These are phyloP conservation scores for Jamesozyma lodderae DNA, from an alignment of 805 yeast species.

Conservation along the genomic window DNA sequence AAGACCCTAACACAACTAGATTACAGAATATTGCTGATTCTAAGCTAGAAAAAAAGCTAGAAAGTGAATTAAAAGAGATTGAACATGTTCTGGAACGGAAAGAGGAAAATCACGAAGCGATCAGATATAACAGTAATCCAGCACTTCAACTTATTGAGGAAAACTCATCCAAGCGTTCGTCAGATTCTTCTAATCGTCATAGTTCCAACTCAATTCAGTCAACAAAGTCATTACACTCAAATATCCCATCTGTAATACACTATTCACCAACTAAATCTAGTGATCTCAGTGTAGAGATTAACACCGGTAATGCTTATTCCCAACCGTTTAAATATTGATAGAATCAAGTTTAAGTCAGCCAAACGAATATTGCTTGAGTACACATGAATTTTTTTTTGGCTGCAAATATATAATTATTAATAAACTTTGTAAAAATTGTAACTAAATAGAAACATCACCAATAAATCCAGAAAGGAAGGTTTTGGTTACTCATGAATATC, in stretches of 20 bases:
- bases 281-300: slow-evolving; percentile 14
- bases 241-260: slow-evolving; percentile 9
- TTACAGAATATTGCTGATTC: too few species aligned
- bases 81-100: not conserved
- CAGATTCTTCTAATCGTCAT: not conserved
- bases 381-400: not conserved
- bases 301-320: slow-evolving; percentile 25
- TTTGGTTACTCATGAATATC: too few species aligned
- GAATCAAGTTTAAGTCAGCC: too few species aligned
- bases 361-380: not conserved
- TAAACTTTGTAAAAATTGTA: too few species aligned
- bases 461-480: too few species aligned
- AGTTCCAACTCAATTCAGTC: slow-evolving; percentile 7
- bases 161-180: not conserved
- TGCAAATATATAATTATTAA: too few species aligned
- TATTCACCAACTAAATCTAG: slow-evolving; percentile 22
- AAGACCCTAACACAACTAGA: too few species aligned
- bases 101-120: not conserved
- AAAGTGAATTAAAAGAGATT: not conserved
- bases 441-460: too few species aligned
- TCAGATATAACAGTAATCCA: not conserved
- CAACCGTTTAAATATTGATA: slow-evolving; percentile 25
- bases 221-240: slow-evolving; percentile 1
- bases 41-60: not conserved
- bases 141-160: not conserved